Conservation (phyloP, 345 rosid genomes). For the Nephelium lappaceum region DNA sequence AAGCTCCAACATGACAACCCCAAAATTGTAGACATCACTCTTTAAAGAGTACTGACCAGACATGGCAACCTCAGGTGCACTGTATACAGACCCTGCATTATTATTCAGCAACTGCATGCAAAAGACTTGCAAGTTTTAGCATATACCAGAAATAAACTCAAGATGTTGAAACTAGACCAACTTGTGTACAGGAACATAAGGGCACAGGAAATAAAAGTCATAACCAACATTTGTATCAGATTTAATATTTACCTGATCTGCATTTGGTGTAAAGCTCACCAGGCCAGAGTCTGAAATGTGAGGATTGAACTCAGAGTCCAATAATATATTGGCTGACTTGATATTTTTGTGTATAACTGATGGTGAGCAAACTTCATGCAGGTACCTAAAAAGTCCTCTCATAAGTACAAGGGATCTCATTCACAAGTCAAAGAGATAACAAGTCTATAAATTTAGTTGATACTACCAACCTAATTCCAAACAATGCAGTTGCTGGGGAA, state of each 20-base stretch:
- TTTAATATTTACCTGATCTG: slow-evolving; percentile 64
- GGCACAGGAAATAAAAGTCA: too few relatives aligned
- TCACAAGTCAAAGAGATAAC: neutral
- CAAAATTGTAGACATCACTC: slow-evolving; percentile 95
- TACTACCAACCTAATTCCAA: neutral
- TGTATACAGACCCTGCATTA: slow-evolving; percentile 66
- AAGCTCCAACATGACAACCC: slow-evolving; percentile 98
- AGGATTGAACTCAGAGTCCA: slow-evolving; percentile 88
- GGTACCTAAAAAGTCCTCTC: slow-evolving; percentile 58
- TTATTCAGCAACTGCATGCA: slow-evolving; percentile 64
- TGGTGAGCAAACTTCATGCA: slow-evolving; percentile 95
- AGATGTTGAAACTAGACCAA: neutral
- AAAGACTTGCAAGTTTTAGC: neutral
- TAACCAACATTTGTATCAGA: neutral
- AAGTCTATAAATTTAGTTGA: neutral
- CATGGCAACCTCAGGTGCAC: slow-evolving; percentile 95
- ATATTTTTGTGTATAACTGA: slow-evolving; percentile 89
- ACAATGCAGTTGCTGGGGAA: neutral
- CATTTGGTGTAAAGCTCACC: slow-evolving; percentile 76
- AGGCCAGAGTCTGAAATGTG: slow-evolving; percentile 95
- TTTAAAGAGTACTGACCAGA: slow-evolving; percentile 86
- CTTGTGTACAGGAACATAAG: neutral
- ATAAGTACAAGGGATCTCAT: slow-evolving; percentile 30
- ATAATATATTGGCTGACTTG: slow-evolving; percentile 83
- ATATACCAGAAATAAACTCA: neutral